Evolutionary conservation across 345 rosid species (phyloP).

Genomic region (Camelina hispida): DNA sequence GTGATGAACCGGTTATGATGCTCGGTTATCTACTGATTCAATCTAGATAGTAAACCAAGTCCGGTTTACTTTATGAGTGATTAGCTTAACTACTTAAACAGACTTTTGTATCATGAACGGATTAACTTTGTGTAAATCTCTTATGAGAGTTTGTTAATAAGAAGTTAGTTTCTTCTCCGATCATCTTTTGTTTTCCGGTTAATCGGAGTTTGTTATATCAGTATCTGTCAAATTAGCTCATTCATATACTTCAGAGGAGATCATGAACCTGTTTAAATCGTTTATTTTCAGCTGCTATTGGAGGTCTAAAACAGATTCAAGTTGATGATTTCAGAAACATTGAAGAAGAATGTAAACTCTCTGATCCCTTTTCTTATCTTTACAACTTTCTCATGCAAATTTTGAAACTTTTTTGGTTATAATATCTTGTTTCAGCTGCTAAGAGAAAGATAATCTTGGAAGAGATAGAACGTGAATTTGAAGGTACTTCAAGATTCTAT

Average conservation of each 20-base stretch:
- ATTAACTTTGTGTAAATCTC: no score
- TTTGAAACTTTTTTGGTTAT: background rate
- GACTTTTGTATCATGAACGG: no score
- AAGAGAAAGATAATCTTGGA: slow-evolving; percentile 34
- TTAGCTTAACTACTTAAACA: no score
- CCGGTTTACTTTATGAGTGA: no score
- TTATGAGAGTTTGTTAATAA: no score
- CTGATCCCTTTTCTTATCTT: background rate
- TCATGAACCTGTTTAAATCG: background rate
- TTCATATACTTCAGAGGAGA: background rate
- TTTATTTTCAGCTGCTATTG: slow-evolving; percentile 25
- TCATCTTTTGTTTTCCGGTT: no score
- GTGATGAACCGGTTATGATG: no score
- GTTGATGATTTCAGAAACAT: background rate
- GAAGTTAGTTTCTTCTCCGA: no score
- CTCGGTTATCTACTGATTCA: no score
- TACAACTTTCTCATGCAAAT: background rate
- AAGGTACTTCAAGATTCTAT: slow-evolving; percentile 32
- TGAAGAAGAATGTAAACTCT: slow-evolving; percentile 35
- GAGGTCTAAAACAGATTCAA: slow-evolving; percentile 10
- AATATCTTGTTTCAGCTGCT: slow-evolving; percentile 27
- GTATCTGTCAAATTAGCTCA: background rate
- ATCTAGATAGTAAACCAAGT: no score
- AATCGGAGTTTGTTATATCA: background rate
- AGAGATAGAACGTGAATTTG: slow-evolving; percentile 39